These are phyloP conservation scores for Posidonia oceanica DNA, from an alignment of 116 monocot species.

Conservation along the genomic window DNA sequence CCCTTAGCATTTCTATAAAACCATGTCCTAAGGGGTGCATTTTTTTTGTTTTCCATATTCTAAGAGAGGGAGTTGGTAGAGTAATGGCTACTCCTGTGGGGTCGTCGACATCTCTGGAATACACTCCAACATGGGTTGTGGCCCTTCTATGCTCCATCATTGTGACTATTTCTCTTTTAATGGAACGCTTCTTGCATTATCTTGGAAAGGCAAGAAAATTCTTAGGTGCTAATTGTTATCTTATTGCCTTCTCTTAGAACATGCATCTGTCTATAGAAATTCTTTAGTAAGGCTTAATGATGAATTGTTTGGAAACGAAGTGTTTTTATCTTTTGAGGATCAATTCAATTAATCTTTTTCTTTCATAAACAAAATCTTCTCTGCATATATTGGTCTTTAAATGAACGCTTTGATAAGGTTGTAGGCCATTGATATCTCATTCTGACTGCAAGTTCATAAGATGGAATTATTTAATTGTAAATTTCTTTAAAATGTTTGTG, in stretches of 20 bases:
- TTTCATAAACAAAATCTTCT: too few species aligned
- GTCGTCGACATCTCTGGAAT: conserved; percentile 19
- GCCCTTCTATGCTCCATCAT: conserved; percentile 56
- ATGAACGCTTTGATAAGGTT: too few species aligned
- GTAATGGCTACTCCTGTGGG: conserved; percentile 7
- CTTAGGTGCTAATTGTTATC: not conserved
- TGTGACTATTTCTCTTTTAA: conserved; percentile 45
- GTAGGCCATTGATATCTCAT: too few species aligned
- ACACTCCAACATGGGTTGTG: conserved; percentile 67
- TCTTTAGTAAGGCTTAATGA: too few species aligned
- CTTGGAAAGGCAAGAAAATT: conserved; percentile 37
- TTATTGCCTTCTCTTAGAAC: not conserved
- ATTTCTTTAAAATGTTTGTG: not conserved
- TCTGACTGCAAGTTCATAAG: too few species aligned
- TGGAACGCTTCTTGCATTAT: conserved; percentile 38
- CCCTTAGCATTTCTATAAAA: not conserved
- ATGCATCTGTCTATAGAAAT: too few species aligned
- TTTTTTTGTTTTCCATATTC: not conserved
- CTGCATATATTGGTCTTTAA: too few species aligned
- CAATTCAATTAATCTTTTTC: too few species aligned
- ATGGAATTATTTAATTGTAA: not conserved
- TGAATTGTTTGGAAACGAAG: too few species aligned
- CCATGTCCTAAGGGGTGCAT: too few species aligned
- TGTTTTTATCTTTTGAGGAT: too few species aligned
- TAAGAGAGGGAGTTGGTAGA: not conserved